A percentile compares a stretch with the other conserved stretches of the same genome.
Conservation (phyloP, 345 rosid genomes). For the Corchorus olitorius region DNA sequence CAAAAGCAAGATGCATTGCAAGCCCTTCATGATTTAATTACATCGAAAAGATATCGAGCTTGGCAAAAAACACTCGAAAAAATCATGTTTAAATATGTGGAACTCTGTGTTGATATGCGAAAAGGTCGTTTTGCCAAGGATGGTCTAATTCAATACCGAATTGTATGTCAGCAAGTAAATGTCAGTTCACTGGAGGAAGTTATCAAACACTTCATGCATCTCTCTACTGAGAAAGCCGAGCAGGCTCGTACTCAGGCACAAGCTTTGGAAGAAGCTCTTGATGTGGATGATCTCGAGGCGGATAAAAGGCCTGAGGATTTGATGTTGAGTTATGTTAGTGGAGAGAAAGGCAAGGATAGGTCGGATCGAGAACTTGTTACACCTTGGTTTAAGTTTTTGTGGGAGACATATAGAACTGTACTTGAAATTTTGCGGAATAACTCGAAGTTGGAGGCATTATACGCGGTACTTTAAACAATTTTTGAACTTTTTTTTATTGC, state of each 20-base stretch:
- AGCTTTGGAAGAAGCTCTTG: slow-evolving; percentile 95
- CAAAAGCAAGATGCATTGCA: slow-evolving; percentile 94
- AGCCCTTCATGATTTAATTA: slow-evolving; percentile 83
- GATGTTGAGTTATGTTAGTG: slow-evolving; percentile 95
- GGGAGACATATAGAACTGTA: slow-evolving; percentile 99
- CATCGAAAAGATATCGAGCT: slow-evolving; percentile 86
- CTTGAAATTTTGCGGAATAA: slow-evolving; percentile 95
- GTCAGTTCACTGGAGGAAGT: slow-evolving; percentile 96
- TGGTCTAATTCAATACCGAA: slow-evolving; percentile 91
- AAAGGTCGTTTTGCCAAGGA: slow-evolving; percentile 92
- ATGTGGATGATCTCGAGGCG: slow-evolving; percentile 97
- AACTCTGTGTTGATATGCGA: slow-evolving; percentile 91
- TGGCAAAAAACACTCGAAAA: slow-evolving; percentile 90
- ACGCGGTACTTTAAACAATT: slow-evolving; percentile 66
- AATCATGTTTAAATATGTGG: slow-evolving; percentile 91
- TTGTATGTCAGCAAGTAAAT: slow-evolving; percentile 93
- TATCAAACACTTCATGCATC: slow-evolving; percentile 90
- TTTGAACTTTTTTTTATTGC: background rate
- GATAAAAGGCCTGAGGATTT: slow-evolving; percentile 93
- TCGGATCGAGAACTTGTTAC: slow-evolving; percentile 97
- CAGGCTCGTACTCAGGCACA: slow-evolving; percentile 89
- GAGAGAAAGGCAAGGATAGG: slow-evolving; percentile 98
- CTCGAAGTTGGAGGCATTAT: slow-evolving; percentile 91
- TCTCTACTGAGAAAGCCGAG: slow-evolving; percentile 94
- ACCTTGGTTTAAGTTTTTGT: slow-evolving; percentile 97